A percentile compares a stretch with the other conserved stretches of the same genome.
These are phyloP conservation scores for Nephromyces sp. DNA, from an alignment of 169 alveolate species.

Conservation along the genomic window DNA sequence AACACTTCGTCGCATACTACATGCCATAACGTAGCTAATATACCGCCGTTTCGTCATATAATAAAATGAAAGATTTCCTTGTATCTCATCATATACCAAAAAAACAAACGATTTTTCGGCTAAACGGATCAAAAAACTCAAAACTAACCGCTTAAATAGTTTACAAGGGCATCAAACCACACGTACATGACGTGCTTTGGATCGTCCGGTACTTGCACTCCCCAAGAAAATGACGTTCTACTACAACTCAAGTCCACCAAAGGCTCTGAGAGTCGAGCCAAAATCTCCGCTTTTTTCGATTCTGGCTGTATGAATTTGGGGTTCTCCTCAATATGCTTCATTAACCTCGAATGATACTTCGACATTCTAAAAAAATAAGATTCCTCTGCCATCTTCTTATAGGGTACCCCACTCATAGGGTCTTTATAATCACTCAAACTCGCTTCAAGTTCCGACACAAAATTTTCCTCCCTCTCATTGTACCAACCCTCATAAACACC, in stretches of 20 bases:
- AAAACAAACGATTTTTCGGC: no score
- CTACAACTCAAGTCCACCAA: conserved; percentile 77
- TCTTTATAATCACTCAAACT: conserved; percentile 66
- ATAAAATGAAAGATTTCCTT: no score
- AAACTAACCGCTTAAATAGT: conserved; percentile 58
- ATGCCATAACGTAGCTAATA: no score
- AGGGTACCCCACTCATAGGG: conserved; percentile 62
- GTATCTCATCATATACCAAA: no score
- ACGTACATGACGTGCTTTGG: conserved; percentile 84
- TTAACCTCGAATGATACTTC: conserved; percentile 62
- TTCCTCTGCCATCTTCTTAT: conserved; percentile 68
- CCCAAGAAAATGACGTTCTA: conserved; percentile 81
- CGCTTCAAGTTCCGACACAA: conserved; percentile 78
- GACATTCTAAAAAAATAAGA: conserved; percentile 78
- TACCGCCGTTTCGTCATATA: no score
- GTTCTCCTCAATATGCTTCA: conserved; percentile 52
- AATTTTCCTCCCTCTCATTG: conserved; percentile 80
- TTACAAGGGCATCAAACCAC: conserved; percentile 86
- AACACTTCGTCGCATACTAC: no score
- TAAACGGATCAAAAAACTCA: no score
- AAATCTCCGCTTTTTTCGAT: conserved; percentile 53
- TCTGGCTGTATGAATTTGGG: conserved; percentile 70
- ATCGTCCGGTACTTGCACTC: conserved; percentile 65
- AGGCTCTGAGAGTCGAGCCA: conserved; percentile 57
- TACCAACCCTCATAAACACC: conserved; percentile 76